phyloP scores from a whole-genome alignment of 257 asterid genomes.

The Apocynum venetum region DNA sequence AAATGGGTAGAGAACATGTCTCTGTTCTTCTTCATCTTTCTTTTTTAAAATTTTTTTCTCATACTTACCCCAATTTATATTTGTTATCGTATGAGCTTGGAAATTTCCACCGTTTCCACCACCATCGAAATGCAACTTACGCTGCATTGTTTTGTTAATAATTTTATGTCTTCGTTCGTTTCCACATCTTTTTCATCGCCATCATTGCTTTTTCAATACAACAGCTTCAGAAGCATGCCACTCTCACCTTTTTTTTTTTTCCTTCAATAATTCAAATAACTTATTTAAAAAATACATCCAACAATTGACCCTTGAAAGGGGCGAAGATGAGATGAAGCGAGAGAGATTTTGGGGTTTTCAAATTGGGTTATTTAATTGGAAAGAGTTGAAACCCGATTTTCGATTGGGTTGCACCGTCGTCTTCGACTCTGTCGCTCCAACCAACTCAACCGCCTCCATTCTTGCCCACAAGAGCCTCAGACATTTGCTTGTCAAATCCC shows the following conservation, averaged over 20 bases:
- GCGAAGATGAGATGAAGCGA: background rate
- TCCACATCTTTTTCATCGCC: conserved; percentile 45
- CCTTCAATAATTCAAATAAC: background rate
- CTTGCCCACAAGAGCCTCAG: too few species aligned
- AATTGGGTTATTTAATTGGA: background rate
- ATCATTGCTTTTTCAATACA: conserved; percentile 24
- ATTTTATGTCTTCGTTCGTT: conserved; percentile 83
- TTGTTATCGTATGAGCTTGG: conserved; percentile 28
- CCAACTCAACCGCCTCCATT: too few species aligned
- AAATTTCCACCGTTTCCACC: conserved; percentile 17
- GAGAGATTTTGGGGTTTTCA: background rate
- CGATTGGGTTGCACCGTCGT: too few species aligned
- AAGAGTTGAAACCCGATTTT: background rate
- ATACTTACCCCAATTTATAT: conserved; percentile 31
- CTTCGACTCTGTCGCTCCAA: too few species aligned
- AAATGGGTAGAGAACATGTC: conserved; percentile 34
- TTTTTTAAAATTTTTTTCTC: conserved; percentile 28
- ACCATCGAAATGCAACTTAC: conserved; percentile 16
- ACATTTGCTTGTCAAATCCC: too few species aligned
- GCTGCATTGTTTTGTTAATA: conserved; percentile 52
- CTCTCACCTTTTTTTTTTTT: conserved; percentile 35
- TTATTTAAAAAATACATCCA: background rate
- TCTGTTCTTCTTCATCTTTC: conserved; percentile 38
- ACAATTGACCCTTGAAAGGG: background rate
- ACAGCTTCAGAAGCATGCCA: conserved; percentile 22